These are phyloP conservation scores for Fusarium armeniacum DNA, from an alignment of 2,329 filamentous ascomycete genomes.

Conservation along the genomic window DNA sequence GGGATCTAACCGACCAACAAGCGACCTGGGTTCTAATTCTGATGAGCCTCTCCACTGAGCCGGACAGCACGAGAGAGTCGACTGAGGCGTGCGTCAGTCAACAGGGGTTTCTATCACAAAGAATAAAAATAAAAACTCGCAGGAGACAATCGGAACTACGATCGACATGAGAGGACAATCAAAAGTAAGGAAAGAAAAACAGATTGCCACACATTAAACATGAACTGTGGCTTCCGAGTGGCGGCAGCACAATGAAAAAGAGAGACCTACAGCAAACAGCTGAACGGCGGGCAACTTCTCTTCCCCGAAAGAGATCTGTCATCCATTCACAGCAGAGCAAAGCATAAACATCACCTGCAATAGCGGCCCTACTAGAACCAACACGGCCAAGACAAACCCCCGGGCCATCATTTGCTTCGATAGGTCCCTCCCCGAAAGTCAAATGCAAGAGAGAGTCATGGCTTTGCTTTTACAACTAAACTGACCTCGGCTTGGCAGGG, in stretches of 20 bases:
- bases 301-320: not conserved
- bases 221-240: constrained; percentile 2
- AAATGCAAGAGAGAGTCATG: constrained; percentile 40
- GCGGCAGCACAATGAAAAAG: not conserved
- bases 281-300: not conserved
- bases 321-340: constrained; percentile 3
- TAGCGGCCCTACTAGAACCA: constrained; percentile 34
- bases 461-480: constrained; percentile 18
- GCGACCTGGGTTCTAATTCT: constrained; percentile 10
- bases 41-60: constrained; percentile 31
- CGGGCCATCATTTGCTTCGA: constrained; percentile 36
- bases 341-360: constrained; percentile 40
- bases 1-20: constrained; percentile 45
- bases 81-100: constrained; percentile 46
- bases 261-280: not conserved
- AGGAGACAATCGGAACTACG: constrained; percentile 12
- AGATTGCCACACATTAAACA: not conserved
- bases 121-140: not conserved
- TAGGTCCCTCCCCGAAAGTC: constrained; percentile 15
- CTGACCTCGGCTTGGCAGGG: constrained; percentile 10
- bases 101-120: not conserved
- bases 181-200: not conserved
- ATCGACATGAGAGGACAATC: not conserved
- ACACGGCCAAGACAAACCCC: constrained; percentile 26
- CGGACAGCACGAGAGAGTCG: constrained; percentile 24